Conservation (phyloP, 441 rosid genomes). For the Erodium texanum region DNA sequence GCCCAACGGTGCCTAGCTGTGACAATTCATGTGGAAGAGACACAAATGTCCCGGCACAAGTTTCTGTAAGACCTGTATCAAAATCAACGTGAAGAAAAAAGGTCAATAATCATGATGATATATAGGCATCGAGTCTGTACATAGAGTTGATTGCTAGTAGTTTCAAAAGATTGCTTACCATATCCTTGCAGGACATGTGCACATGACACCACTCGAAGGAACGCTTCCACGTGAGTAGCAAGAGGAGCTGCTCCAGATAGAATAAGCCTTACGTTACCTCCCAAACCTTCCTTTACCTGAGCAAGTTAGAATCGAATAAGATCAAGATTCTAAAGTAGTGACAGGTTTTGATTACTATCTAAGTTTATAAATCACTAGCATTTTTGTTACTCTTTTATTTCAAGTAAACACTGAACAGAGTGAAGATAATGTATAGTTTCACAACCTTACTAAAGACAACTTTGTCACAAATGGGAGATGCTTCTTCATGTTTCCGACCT, state of each 20-base stretch:
- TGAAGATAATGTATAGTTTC: background rate
- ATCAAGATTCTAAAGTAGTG: background rate
- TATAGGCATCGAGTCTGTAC: background rate
- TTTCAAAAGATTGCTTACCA: conserved; percentile 64
- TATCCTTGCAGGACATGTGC: conserved; percentile 96
- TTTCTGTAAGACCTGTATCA: conserved; percentile 78
- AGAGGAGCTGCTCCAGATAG: conserved; percentile 97
- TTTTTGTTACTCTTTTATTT: background rate
- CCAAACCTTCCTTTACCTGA: conserved; percentile 84
- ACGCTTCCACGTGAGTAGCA: conserved; percentile 69
- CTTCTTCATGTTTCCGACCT: conserved; percentile 49
- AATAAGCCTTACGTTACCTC: conserved; percentile 76
- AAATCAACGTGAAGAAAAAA: conserved; percentile 7
- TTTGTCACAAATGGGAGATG: conserved; percentile 83
- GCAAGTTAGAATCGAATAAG: conserved; percentile 13
- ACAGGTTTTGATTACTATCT: conserved; percentile 6
- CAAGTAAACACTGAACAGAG: background rate
- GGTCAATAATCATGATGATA: background rate
- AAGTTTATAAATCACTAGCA: background rate
- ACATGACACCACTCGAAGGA: conserved; percentile 85
- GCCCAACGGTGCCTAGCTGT: conserved; percentile 92
- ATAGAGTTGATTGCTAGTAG: too few species aligned
- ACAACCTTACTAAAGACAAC: conserved; percentile 77
- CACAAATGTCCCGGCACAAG: conserved; percentile 86
- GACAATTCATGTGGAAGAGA: conserved; percentile 66